Evolutionary conservation across 164 flowering plant genomes (phyloP), one percentile per base, ranked within the genome.

Genomic region (Magnolia officinalis): DNA sequence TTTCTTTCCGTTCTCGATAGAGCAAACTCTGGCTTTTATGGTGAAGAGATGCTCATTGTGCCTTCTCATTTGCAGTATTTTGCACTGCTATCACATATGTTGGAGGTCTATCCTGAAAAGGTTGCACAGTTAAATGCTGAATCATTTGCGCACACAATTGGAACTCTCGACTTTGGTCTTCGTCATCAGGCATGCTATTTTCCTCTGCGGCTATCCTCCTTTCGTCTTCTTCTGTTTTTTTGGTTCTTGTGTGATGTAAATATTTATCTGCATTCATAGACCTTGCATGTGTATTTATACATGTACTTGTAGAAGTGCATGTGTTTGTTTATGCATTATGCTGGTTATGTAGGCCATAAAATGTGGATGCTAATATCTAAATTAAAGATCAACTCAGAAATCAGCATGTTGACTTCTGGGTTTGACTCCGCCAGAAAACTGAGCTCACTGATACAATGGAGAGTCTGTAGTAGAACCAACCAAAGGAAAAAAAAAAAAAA

Each of bases 31-130:
- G 31, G 10, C 18, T 63, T 50, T 79, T 64, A 20, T 79, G 31
- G 50, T 71, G 55, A 59, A 74, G 71, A 72, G 69, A 79, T 78
- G 31, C 73, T 75, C 8, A 45, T 13, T 76, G 2, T 49, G 31
- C 63, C 20, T 74, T 74, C 59, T 58, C 20, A 11, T 82, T 51
- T 82, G 78, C 92, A 96, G 99, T 94, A 91, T 81, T 96, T 96
- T 80, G 79, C 89, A 0, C 80, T 94, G 81, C 78, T 96, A 58
- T 91, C 97, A 52, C 98, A 96, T 82, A 75, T 96, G 87, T 73
- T 96, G 87, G 99, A 94, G 85, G 96, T 94, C 55, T 92, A 96
- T 83, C 99, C 98, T 75, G 98, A 96, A 83, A 94, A 92, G 87
- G 84, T 90, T 71, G 87, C 86, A 18, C 88, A 90, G 72, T 82